A percentile compares a stretch with the other conserved stretches of the same genome.
phyloP scores from a whole-genome alignment of 441 rosid species.

The Viola pubescens region DNA sequence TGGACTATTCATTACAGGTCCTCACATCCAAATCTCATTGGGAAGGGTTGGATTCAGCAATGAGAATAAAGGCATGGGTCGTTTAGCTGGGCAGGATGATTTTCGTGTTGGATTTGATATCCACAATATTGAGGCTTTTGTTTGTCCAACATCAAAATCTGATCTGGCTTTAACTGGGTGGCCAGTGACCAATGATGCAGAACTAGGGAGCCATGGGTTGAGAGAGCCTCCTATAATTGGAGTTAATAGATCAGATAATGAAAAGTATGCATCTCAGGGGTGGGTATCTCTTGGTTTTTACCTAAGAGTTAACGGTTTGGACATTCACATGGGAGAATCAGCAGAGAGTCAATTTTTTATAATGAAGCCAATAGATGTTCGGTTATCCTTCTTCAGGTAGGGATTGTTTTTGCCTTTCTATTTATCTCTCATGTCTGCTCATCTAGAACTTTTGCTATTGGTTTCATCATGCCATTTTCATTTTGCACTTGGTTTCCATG shows the following conservation, averaged over 20 bases:
- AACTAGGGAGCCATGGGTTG: constrained; percentile 37
- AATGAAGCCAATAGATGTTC: constrained; percentile 55
- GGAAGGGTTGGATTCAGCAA: constrained; percentile 31
- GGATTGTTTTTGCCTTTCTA: constrained; percentile 17
- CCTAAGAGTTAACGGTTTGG: constrained; percentile 55
- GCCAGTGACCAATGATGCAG: constrained; percentile 34
- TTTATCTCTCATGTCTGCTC: constrained; percentile 12
- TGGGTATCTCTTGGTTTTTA: constrained; percentile 41
- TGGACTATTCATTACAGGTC: constrained; percentile 67
- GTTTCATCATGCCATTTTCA: no score
- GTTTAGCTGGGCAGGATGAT: constrained; percentile 29
- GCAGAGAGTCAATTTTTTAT: constrained; percentile 39
- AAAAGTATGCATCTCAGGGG: constrained; percentile 51
- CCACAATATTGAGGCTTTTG: constrained; percentile 53
- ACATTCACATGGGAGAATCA: constrained; percentile 41
- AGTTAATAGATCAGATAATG: constrained; percentile 38
- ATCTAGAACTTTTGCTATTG: constrained; percentile 7
- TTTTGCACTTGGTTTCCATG: no score
- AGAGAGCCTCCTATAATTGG: constrained; percentile 43
- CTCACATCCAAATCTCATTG: constrained; percentile 42
- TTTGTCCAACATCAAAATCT: constrained; percentile 51
- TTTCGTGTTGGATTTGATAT: constrained; percentile 53
- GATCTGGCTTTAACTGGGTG: constrained; percentile 30
- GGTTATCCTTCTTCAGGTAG: constrained; percentile 60
- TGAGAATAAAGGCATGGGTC: constrained; percentile 21